Evolutionary conservation across 306 rosid genomes (phyloP).

Genomic region (Fagus crenata): DNA sequence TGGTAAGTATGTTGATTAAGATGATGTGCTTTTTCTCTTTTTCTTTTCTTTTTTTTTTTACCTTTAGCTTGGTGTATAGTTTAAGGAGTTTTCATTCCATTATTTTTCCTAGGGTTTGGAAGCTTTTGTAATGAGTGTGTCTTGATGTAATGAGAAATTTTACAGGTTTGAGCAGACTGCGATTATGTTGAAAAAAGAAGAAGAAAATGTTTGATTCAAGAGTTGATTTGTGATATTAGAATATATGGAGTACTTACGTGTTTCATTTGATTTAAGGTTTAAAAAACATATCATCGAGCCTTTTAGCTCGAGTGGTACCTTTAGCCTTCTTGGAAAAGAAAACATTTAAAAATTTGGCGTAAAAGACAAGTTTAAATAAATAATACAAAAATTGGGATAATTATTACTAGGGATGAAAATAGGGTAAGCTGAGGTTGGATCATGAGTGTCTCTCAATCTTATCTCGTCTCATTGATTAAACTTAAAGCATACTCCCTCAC

Average conservation of each 20-base stretch:
- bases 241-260: not conserved
- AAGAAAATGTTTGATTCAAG: slow-evolving; percentile 46
- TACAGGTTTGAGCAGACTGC: slow-evolving; percentile 45
- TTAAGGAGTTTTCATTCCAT: slow-evolving; percentile 33
- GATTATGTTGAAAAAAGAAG: slow-evolving; percentile 37
- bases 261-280: too few relatives aligned
- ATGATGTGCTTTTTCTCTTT: not conserved
- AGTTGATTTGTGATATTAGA: not conserved
- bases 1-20: slow-evolving; percentile 54
- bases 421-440: too few relatives aligned
- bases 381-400: too few relatives aligned
- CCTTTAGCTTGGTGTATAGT: slow-evolving; percentile 47
- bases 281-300: too few relatives aligned
- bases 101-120: slow-evolving; percentile 46
- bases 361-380: too few relatives aligned
- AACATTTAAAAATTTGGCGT: too few relatives aligned
- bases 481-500: too few relatives aligned
- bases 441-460: too few relatives aligned
- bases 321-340: too few relatives aligned
- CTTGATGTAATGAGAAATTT: slow-evolving; percentile 49
- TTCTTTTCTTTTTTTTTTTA: not conserved
- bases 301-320: too few relatives aligned
- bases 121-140: slow-evolving; percentile 54
- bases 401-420: too few relatives aligned
- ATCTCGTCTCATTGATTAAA: too few relatives aligned